These are phyloP conservation scores for Diplodia scrobiculata DNA, from an alignment of 2,329 filamentous ascomycete genomes.

Conservation along the genomic window DNA sequence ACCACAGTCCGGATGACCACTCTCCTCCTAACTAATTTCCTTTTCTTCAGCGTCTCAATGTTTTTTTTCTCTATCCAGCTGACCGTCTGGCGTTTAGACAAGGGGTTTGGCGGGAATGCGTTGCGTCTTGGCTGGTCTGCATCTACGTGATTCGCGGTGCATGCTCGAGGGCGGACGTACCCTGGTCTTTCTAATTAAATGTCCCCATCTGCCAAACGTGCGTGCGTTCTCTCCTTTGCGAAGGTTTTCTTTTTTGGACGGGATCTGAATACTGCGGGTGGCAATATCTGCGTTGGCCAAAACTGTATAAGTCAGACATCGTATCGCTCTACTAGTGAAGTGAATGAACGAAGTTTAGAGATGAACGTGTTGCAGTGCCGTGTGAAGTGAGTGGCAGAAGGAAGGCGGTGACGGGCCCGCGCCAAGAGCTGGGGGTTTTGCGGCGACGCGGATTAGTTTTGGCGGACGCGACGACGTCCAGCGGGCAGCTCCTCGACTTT, in stretches of 20 bases:
- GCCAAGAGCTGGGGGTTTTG: slow-evolving; percentile 21
- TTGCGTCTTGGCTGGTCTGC: neutral
- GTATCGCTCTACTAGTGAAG: slow-evolving; percentile 11
- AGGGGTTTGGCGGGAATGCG: slow-evolving; percentile 9
- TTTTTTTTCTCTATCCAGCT: slow-evolving; percentile 21
- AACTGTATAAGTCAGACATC: slow-evolving; percentile 10
- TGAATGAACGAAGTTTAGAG: slow-evolving; percentile 6
- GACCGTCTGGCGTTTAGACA: slow-evolving; percentile 22
- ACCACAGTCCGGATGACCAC: slow-evolving; percentile 23
- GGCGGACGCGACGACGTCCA: slow-evolving; percentile 25
- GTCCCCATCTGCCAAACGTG: slow-evolving; percentile 11
- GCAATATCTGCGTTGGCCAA: slow-evolving; percentile 13
- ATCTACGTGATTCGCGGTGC: slow-evolving; percentile 4
- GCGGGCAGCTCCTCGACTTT: slow-evolving; percentile 26
- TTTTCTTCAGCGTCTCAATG: slow-evolving; percentile 23
- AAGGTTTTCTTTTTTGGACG: slow-evolving; percentile 18
- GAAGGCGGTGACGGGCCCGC: slow-evolving; percentile 16
- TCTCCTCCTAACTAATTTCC: slow-evolving; percentile 18
- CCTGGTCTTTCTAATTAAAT: slow-evolving; percentile 14
- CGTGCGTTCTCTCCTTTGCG: slow-evolving; percentile 25
- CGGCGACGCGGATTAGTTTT: slow-evolving; percentile 19
- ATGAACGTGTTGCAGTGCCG: neutral
- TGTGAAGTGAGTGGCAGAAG: neutral
- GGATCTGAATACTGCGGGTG: slow-evolving; percentile 18
- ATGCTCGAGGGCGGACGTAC: slow-evolving; percentile 8